Conservation (phyloP, 352 stramenopile species). For the Phytophthora citricola region DNA sequence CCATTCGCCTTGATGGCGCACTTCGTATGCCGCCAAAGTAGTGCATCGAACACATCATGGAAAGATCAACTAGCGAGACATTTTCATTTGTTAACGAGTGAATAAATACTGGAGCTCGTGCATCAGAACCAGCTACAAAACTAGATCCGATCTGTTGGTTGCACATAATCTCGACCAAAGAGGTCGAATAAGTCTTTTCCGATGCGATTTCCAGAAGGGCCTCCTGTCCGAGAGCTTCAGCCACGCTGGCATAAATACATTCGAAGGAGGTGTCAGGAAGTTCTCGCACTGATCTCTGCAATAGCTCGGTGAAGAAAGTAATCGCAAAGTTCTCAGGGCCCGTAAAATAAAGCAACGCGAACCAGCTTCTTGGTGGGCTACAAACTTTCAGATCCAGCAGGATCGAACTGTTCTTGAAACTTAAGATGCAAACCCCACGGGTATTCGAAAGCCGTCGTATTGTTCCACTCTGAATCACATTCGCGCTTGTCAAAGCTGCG, state of each 20-base stretch:
- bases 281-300: conserved; percentile 53
- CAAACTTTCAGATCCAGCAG: conserved; percentile 81
- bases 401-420: conserved; percentile 62
- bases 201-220: conserved; percentile 46
- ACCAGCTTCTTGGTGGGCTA: conserved; percentile 59
- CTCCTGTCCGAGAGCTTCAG: conserved; percentile 41
- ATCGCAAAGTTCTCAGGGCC: conserved; percentile 63
- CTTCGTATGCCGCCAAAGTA: conserved; percentile 96
- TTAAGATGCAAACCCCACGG: conserved; percentile 59
- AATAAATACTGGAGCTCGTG: conserved; percentile 41
- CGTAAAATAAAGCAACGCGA: conserved; percentile 81
- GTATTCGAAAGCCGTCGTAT: conserved; percentile 45
- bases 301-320: conserved; percentile 50
- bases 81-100: conserved; percentile 8
- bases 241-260: conserved; percentile 47
- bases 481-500: conserved; percentile 41
- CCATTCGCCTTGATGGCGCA: conserved; percentile 97
- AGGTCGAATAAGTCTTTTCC: conserved; percentile 73
- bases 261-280: conserved; percentile 65
- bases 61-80: background rate
- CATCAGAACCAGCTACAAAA: background rate
- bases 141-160: conserved; percentile 53
- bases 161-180: conserved; percentile 51
- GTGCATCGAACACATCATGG: conserved; percentile 3
- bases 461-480: conserved; percentile 32